Base-by-base conservation (phyloP, 2,329 filamentous ascomycete species). In the Torrubiellomyces zombiae region DNA sequence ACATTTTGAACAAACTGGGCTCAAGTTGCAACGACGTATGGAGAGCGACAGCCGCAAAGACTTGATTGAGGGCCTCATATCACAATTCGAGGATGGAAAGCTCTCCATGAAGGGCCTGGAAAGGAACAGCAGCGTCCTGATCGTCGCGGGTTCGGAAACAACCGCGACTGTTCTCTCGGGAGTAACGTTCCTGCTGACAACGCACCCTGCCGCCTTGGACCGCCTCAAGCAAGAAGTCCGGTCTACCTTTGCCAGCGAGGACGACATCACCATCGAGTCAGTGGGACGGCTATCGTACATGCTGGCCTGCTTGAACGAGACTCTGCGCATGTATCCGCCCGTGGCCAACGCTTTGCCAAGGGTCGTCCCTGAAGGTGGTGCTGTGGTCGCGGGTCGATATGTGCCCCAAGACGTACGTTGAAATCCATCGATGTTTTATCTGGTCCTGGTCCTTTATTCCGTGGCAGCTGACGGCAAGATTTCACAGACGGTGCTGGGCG, bases 291-390 rank as follows among this genome's bases (percentile, higher is more conserved):
- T 59, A 0, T 19, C 35, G 0, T 62, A 60, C 26, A 42, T 60
- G 36, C 32, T 44, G 6, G 57, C 56, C 3, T 44, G 44, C 14
- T 32, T 61, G 3, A 38, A 58, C 2, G 58, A 63, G 34, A 38
- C 42, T 1, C 31, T 62, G n/a, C 47, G 58, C 0, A 22, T 39
- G n/a, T 42, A 53, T 26, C 51, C 53, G 4, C 37, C 37, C 5
- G 30, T 38, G 6, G 11, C 26, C 5, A 9, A 5, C 10, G 12
- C n/a, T 14, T 9, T 28, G 16, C 15, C 21, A 15, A 21, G 26
- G 12, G 14, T 14, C 16, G n/a, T 18, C 5, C 26, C 26, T 5
- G 9, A 18, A 14, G 47, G 44, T 3, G 51, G 51, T 5, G 38
- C 37, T 1, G 34, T 18, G 2, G 40, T 55, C 25, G 34, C 37